Percentiles rank a stretch among this genome's conserved stretches.
phyloP scores from a whole-genome alignment of 768 basidiomycete genomes.

The Xerocomus spinulosus region DNA sequence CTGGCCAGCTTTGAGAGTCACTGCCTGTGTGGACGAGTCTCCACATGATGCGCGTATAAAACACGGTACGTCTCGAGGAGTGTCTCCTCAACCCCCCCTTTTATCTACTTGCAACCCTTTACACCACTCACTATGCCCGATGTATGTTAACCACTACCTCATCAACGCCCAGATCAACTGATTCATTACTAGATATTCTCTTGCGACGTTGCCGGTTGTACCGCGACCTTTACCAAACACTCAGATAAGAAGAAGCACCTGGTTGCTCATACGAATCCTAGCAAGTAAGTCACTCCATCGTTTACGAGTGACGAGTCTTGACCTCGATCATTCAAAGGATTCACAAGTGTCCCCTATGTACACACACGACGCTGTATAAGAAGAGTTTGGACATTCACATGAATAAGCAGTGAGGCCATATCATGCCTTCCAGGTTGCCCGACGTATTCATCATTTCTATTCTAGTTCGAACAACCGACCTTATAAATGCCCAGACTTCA shows the following conservation, averaged over 20 bases:
- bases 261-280: not conserved
- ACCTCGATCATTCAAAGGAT: not conserved
- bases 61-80: too few relatives aligned
- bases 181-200: not conserved
- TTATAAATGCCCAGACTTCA: too few relatives aligned
- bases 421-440: too few relatives aligned
- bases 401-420: not conserved
- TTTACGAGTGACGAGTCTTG: not conserved
- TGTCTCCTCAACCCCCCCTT: too few relatives aligned
- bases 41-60: too few relatives aligned
- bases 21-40: too few relatives aligned
- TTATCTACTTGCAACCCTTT: too few relatives aligned
- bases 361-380: not conserved
- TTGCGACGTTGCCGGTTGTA: not conserved
- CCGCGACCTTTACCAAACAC: not conserved
- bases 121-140: slow-evolving; percentile 2
- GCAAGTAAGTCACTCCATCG: not conserved
- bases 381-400: not conserved
- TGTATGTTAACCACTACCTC: not conserved
- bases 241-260: not conserved
- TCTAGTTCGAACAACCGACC: too few relatives aligned
- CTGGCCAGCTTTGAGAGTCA: too few relatives aligned
- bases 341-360: not conserved
- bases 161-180: not conserved
- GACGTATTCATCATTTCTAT: too few relatives aligned